These are phyloP conservation scores for Hyphodiscus sp. DNA, from an alignment of 2,329 filamentous ascomycete species.

Conservation along the genomic window DNA sequence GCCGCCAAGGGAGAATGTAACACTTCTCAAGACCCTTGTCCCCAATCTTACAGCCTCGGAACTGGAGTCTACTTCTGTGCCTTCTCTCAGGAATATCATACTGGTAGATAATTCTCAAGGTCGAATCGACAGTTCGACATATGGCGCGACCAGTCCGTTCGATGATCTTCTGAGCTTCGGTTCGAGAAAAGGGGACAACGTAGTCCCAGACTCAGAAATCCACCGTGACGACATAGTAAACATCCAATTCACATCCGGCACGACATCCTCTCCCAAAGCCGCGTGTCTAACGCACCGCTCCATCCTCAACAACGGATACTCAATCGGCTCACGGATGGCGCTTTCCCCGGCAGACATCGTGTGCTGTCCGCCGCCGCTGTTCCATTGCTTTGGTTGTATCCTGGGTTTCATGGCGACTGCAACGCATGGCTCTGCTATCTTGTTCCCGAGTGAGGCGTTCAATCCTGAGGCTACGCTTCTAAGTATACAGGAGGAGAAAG, in stretches of 20 bases:
- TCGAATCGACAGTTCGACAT: constrained; percentile 34
- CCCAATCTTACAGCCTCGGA: constrained; percentile 33
- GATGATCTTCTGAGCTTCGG: constrained; percentile 16
- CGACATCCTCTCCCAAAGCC: constrained; percentile 83
- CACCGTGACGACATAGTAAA: constrained; percentile 70
- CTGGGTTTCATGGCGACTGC: constrained; percentile 95
- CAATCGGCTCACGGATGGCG: constrained; percentile 81
- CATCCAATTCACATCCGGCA: constrained; percentile 97
- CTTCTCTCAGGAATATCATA: constrained; percentile 64
- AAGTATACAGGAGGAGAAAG: constrained; percentile 42
- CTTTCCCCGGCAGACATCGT: constrained; percentile 68
- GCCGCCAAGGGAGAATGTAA: constrained; percentile 51
- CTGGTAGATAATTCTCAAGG: constrained; percentile 68
- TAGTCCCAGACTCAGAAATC: constrained; percentile 42
- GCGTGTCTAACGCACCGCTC: constrained; percentile 78
- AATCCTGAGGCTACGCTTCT: constrained; percentile 66
- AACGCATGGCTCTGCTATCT: constrained; percentile 72
- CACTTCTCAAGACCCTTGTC: constrained; percentile 48
- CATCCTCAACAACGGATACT: constrained; percentile 88
- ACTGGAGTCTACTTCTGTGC: constrained; percentile 48
- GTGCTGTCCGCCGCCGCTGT: constrained; percentile 79
- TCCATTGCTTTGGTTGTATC: constrained; percentile 86
- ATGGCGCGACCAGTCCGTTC: constrained; percentile 36
- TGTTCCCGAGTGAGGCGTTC: constrained; percentile 84
- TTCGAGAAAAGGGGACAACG: constrained; percentile 24